phyloP scores from a whole-genome alignment of 306 rosid genomes.

The Cicer judaicum region DNA sequence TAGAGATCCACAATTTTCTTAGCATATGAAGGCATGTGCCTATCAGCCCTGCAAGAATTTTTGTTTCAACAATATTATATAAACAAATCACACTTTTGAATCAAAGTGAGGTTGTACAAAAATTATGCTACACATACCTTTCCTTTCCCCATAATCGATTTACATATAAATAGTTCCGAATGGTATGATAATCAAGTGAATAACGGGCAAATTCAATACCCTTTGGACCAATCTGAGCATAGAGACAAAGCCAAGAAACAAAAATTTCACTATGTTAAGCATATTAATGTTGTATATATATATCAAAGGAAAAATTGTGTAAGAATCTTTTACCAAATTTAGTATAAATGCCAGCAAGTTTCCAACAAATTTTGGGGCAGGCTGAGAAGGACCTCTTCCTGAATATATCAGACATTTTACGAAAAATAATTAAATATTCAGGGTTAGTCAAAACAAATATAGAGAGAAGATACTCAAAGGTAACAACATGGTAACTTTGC shows the following conservation, averaged over 20 bases:
- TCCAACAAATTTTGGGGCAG: conserved; percentile 88
- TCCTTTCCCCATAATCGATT: conserved; percentile 88
- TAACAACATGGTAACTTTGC: conserved; percentile 5
- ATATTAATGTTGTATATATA: neutral
- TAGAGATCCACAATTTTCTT: conserved; percentile 86
- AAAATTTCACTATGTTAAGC: neutral
- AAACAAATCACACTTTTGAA: conserved; percentile 12
- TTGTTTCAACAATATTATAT: conserved; percentile 28
- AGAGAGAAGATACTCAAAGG: conserved; percentile 13
- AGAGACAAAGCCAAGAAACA: conserved; percentile 38
- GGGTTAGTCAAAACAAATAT: conserved; percentile 19
- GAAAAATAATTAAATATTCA: conserved; percentile 26
- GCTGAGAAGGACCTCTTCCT: conserved; percentile 91
- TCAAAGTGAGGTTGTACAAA: neutral
- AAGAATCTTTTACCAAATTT: conserved; percentile 70
- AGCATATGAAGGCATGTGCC: conserved; percentile 82
- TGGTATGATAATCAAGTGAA: conserved; percentile 96
- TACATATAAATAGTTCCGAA: conserved; percentile 79
- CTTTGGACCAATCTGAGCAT: conserved; percentile 81
- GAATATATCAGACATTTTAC: conserved; percentile 36
- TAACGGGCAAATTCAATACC: conserved; percentile 96
- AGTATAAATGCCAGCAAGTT: conserved; percentile 82
- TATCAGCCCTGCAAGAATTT: conserved; percentile 77
- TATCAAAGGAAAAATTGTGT: neutral
- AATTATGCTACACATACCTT: conserved; percentile 58